Base-by-base conservation (phyloP, 805 yeast species). In the Diddensiella caesifluorescens region DNA sequence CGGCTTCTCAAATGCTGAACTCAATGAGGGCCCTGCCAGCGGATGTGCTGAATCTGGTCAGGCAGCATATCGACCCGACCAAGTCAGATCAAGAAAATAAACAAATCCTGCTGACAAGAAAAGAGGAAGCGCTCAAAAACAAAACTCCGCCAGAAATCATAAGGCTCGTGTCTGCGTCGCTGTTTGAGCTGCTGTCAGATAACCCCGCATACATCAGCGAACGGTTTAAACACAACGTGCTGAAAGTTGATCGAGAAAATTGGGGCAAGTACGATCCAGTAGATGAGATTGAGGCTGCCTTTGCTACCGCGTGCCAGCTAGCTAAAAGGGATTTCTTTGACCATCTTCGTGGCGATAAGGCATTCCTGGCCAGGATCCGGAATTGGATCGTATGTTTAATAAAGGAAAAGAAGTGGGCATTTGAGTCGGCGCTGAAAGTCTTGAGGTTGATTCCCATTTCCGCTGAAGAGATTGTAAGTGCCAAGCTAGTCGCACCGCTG, bases 371-470 rank as follows among this genome's bases (percentile, higher is more conserved):
- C 5, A 35, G 53, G 22, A 18, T 50, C 9, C 33, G 49, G 9
- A 50, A 50, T 37, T 50, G 49, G 49, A 19, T 49, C 29, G 49
- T 42, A 5, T 22, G 30, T 25, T 5, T 38, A 27, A 13, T 29
- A 16, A 32, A 39, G 22, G 35, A 22, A 22, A 40, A 44, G 39
- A 35, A 22, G 21, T 37, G 31, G 21, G 25, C 30, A 18, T 34
- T 29, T 12, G 15, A 27, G 4, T 13, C 28, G 5, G 46, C 33
- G 3, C 25, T 48, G 4, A 33, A 46, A 23, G 50, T 35, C 13
- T 23, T 48, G 37, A 29, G 29, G 5, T 23, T 19, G 12, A 29
- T 29, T 13, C 32, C 32, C 6, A 29, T 29, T n/a, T 29, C 32
- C 15, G 9, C 15, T 7, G 32, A 29, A 13, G 32, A 13, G 12